Evolutionary conservation across 148 eudicot genomes (phyloP), one percentile per base, ranked within the genome.

Genomic region (Chenopodium berlandieri): DNA sequence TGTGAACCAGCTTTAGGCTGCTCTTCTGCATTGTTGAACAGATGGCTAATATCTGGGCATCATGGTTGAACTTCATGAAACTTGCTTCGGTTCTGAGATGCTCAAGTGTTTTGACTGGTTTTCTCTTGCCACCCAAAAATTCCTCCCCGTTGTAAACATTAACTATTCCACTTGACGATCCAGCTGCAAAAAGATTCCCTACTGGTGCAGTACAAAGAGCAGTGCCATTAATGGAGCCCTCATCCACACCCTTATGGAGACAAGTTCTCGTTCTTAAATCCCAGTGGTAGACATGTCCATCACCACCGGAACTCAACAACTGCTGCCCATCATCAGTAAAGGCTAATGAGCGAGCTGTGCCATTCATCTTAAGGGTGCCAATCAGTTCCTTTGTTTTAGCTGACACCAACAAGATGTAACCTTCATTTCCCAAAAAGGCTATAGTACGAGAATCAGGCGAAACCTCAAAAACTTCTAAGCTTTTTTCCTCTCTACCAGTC

Each of bases 371-470:
- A 4, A 95, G 89, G 14, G 97, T 95, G 27, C 97, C 97, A 34
- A 95, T 92, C 22, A 95, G 88, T 79, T 92, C 91, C 83, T 95
- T 93, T 4, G 99, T 90, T 83, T 90, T 93, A 34, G 97, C 22
- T 56, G 99, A 95, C 63, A 95, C 97, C 73, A 95, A 79, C 75
- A 93, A 82, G 81, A 95, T 90, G 83, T 91, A 92, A 37, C 99
- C 99, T 89, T 94, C 97, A 79, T 93, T 95, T 47, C 97, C 99
- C 74, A 91, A 77, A 86, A 95, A 92, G 6, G 97, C 97, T 63
- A 95, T 93, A 13, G 94, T 95, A 4, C 79, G 87, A n/a, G 99
- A 95, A 90, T 95, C 97, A 1, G 99, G 95, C 70, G 97, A 93
- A 82, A 95, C 92, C 88, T 89, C 99, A 83, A 93, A 95, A 48